A percentile compares a stretch with the other conserved stretches of the same genome.
These are phyloP conservation scores for Pinus taeda DNA, from an alignment of 75 land plant species.

Conservation along the genomic window DNA sequence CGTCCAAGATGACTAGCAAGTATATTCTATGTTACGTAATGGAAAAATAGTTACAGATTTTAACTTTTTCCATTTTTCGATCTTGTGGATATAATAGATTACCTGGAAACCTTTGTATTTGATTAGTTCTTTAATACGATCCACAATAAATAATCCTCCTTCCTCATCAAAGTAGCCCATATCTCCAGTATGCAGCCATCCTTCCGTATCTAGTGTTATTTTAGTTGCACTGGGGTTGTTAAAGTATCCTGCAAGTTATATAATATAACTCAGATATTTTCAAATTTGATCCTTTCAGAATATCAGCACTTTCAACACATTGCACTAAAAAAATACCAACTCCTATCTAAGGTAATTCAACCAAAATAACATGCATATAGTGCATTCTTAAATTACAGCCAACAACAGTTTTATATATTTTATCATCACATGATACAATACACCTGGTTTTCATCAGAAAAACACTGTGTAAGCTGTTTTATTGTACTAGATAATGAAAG, in stretches of 20 bases:
- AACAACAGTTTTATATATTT: neutral
- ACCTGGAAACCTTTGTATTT: slow-evolving; percentile 58
- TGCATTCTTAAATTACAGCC: neutral
- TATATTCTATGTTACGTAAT: neutral
- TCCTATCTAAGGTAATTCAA: neutral
- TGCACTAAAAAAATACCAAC: neutral
- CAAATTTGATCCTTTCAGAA: neutral
- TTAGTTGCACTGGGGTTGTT: slow-evolving; percentile 74
- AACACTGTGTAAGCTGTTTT: neutral
- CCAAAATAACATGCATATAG: neutral
- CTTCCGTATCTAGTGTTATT: slow-evolving; percentile 55
- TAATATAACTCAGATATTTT: neutral
- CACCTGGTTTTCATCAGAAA: neutral
- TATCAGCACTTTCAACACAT: neutral
- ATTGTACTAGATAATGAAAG: neutral
- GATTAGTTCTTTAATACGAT: slow-evolving; percentile 49
- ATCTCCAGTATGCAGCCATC: slow-evolving; percentile 64
- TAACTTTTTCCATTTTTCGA: neutral
- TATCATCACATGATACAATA: neutral
- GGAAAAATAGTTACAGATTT: neutral
- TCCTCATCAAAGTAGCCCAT: slow-evolving; percentile 35
- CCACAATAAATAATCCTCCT: slow-evolving; percentile 37
- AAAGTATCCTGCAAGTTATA: slow-evolving; percentile 62
- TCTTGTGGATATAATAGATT: neutral
- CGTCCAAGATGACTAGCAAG: neutral